Conservation (phyloP, 495 filamentous ascomycete genomes). For the Astrocystis sublimbata region DNA sequence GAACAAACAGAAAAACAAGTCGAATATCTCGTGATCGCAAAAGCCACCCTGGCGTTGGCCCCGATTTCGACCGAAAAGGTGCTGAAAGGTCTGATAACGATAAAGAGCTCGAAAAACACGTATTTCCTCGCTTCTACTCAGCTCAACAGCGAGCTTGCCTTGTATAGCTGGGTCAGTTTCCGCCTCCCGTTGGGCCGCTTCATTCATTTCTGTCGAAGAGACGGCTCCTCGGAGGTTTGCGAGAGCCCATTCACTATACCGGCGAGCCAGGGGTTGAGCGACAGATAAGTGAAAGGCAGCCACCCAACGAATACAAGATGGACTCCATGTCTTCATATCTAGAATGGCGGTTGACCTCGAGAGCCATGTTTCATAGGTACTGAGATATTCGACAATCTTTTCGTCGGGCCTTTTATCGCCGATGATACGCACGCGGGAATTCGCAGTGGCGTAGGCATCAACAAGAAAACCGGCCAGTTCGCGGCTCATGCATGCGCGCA, state of each 20-base stretch:
- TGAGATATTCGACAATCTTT: not conserved
- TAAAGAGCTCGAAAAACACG: not conserved
- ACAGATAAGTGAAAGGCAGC: not conserved
- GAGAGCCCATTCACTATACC: not conserved
- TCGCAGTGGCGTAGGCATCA: not conserved
- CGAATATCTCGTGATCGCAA: not conserved
- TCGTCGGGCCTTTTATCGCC: not conserved
- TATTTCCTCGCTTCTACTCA: constrained; percentile 3
- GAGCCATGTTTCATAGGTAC: not conserved
- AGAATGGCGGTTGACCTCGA: not conserved
- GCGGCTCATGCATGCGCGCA: not conserved
- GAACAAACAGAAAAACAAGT: not conserved
- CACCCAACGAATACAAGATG: not conserved
- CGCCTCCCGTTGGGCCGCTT: not conserved
- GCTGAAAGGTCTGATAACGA: not conserved
- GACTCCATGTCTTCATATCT: not conserved
- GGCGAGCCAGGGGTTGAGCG: not conserved
- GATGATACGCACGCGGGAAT: not conserved
- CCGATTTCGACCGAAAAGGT: not conserved
- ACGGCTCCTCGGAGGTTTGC: not conserved
- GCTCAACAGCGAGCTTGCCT: not conserved
- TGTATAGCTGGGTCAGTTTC: too few species aligned
- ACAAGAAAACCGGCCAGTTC: not conserved
- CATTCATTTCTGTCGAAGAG: not conserved
- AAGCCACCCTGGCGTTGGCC: not conserved